Evolutionary conservation across 179 eudicot genomes (phyloP).

Genomic region (Sideroxylon spinosum): DNA sequence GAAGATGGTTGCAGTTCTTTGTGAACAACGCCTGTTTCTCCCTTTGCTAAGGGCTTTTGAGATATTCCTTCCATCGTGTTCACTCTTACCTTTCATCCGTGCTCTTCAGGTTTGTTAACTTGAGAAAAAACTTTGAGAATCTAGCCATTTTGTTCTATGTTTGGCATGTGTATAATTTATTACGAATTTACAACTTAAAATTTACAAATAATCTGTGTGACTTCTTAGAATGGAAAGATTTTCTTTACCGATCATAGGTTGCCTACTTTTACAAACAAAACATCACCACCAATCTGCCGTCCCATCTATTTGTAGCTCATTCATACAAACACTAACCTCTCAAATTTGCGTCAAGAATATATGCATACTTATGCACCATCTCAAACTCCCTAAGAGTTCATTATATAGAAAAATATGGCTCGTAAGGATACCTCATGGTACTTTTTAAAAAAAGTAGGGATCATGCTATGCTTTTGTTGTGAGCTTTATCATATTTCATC

Average conservation of each 20-base stretch:
- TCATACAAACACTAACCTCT: neutral
- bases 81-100: slow-evolving; percentile 86
- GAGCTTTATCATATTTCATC: neutral
- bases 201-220: neutral
- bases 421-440: neutral
- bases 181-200: neutral
- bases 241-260: neutral
- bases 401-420: neutral
- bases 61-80: slow-evolving; percentile 93
- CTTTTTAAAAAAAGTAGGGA: neutral
- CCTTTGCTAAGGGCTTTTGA: slow-evolving; percentile 91
- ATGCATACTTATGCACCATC: neutral
- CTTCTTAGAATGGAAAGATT: neutral
- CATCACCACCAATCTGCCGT: neutral
- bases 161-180: neutral
- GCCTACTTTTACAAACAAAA: neutral
- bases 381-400: neutral
- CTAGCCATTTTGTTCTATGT: slow-evolving; percentile 6
- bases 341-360: slow-evolving; percentile 4
- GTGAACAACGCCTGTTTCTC: slow-evolving; percentile 77
- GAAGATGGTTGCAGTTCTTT: slow-evolving; percentile 78
- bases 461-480: neutral
- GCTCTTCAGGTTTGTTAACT: slow-evolving; percentile 82
- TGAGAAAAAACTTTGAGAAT: slow-evolving; percentile 1
- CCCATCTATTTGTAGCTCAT: neutral